Conservation (phyloP, 345 rosid species). For the Combretum micranthum region DNA sequence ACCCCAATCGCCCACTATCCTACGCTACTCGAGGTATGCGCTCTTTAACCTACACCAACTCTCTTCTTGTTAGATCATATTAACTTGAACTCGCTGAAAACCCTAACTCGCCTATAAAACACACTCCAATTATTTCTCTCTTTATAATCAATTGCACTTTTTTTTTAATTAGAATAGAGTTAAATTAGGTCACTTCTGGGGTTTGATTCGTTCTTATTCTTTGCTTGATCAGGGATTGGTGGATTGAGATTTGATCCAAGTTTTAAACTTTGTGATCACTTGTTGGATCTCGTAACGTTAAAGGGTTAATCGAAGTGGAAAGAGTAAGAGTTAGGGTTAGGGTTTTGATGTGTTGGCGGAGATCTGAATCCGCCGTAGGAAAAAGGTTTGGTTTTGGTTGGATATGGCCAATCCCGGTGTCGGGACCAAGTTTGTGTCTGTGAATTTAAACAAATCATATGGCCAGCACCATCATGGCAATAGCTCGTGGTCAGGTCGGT, state of each 20-base stretch:
- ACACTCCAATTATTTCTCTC: not conserved
- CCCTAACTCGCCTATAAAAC: constrained; percentile 11
- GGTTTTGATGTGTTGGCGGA: constrained; percentile 67
- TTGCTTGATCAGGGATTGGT: constrained; percentile 21
- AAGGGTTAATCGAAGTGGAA: constrained; percentile 11
- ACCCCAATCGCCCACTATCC: not conserved
- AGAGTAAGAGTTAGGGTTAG: constrained; percentile 21
- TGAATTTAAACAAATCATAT: constrained; percentile 86
- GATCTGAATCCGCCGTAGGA: constrained; percentile 40
- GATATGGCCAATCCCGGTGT: constrained; percentile 90
- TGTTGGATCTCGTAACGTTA: constrained; percentile 15
- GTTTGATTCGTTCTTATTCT: not conserved
- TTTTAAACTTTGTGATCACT: constrained; percentile 13
- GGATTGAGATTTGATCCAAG: not conserved
- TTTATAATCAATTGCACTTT: constrained; percentile 3
- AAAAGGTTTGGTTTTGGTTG: constrained; percentile 19
- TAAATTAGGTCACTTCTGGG: not conserved
- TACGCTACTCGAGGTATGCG: constrained; percentile 17
- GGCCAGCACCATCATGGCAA: constrained; percentile 47
- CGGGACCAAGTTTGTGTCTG: constrained; percentile 74
- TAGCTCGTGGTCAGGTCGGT: constrained; percentile 35
- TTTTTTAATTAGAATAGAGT: constrained; percentile 4
- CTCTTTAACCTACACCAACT: not conserved
- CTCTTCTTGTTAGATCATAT: not conserved
- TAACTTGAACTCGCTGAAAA: not conserved